Evolutionary conservation across 2,329 filamentous ascomycete genomes (phyloP), one percentile per base, ranked within the genome.

Genomic region (Cladosporium cucumerinum): DNA sequence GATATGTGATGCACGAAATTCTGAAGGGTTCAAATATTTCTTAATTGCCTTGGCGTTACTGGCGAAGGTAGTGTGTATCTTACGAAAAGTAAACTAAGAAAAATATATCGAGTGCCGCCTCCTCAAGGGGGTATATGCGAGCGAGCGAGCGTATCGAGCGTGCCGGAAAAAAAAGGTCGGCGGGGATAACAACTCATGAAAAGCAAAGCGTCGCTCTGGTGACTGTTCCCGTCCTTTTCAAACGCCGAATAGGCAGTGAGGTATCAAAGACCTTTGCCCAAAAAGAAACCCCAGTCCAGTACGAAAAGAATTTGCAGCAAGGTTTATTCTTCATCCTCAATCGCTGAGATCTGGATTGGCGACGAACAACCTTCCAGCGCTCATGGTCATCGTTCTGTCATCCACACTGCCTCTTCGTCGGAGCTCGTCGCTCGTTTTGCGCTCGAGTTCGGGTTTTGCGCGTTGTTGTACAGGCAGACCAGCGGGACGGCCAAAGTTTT

Each of bases 401-500:
- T 95, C 92, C 57, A 96, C 91, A 74, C 91, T 95, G 64, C 92
- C 92, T 72, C 90, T 84, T 70, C 92, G 84, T 72, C 84, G 85
- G 63, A 96, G 80, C 68, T 94, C 91, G 26, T 92, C 90, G 3
- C 85, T 83, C 61, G 83, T 87, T 79, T 87, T 89, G 63, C 85
- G 81, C 81, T 89, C 74, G 89, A 66, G 63, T 73, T 71, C 61
- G 74, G 70, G 26, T 70, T 68, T 49, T 72, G 70, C 36, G 70
- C 85, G 69, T 68, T 25, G 67, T 49, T 26, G 66, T 63, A 18
- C 61, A 57, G 69, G 78, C 74, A 88, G 81, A 34, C 83, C 80
- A 23, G 82, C 82, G 43, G 86, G 73, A 5, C 80, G 79, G 28
- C 85, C 85, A 72, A 87, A 87, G 62, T 79, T 80, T 65, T 84